Conservation (phyloP, 345 rosid species). For the Kernera saxatilis region DNA sequence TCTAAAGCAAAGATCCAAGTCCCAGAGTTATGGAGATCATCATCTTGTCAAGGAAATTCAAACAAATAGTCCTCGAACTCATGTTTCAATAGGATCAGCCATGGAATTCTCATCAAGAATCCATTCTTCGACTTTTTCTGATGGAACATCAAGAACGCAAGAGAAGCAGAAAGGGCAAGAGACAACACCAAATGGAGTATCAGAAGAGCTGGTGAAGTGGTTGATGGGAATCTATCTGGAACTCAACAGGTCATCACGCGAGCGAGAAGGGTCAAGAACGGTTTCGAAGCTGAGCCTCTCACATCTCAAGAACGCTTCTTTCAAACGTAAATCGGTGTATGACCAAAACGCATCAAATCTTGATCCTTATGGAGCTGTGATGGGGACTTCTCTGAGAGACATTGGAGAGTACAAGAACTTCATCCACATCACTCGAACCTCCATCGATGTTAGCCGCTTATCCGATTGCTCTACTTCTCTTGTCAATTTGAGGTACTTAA, state of each 20-base stretch:
- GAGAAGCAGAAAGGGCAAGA: conserved; percentile 10
- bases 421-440: conserved; percentile 61
- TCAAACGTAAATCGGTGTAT: conserved; percentile 34
- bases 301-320: conserved; percentile 30
- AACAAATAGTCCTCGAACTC: conserved; percentile 41
- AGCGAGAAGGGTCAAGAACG: conserved; percentile 40
- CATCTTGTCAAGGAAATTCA: conserved; percentile 33
- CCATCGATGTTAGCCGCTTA: conserved; percentile 50
- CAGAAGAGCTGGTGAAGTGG: conserved; percentile 66
- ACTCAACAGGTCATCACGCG: conserved; percentile 41
- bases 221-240: conserved; percentile 63
- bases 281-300: conserved; percentile 48
- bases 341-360: conserved; percentile 46
- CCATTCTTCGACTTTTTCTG: conserved; percentile 38
- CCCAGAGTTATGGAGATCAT: conserved; percentile 40
- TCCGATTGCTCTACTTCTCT: conserved; percentile 40
- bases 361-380: conserved; percentile 69
- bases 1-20: conserved; percentile 39
- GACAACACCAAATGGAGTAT: conserved; percentile 51
- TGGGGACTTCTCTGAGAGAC: conserved; percentile 59
- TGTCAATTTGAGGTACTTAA: conserved; percentile 24
- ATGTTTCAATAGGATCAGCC: conserved; percentile 57
- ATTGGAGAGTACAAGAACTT: conserved; percentile 78
- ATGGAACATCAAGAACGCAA: conserved; percentile 31
- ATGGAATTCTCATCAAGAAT: conserved; percentile 44